Evolutionary conservation across 768 basidiomycete genomes (phyloP).

Genomic region (Boletus barrowsii): DNA sequence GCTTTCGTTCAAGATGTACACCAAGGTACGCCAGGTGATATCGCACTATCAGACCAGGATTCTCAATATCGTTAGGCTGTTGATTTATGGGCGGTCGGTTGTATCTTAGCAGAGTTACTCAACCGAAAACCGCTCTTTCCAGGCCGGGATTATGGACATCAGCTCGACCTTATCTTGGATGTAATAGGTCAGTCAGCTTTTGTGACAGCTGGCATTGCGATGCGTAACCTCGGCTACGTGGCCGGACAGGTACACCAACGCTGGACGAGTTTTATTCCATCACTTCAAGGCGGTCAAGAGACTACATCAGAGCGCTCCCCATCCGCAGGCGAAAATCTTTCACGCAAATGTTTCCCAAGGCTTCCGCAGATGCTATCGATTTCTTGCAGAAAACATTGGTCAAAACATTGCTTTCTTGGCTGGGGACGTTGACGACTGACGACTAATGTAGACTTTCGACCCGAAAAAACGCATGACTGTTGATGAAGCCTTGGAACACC

Average conservation of each 20-base stretch:
- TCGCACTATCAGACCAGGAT: slow-evolving; percentile 6
- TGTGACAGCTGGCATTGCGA: slow-evolving; percentile 3
- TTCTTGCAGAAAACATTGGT: slow-evolving; percentile 72
- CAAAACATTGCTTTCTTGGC: slow-evolving; percentile 19
- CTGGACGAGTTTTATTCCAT: slow-evolving; percentile 91
- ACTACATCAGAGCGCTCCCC: slow-evolving; percentile 84
- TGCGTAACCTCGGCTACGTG: slow-evolving; percentile 17
- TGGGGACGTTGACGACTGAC: slow-evolving; percentile 22
- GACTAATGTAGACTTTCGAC: slow-evolving; percentile 64
- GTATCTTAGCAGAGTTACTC: slow-evolving; percentile 79
- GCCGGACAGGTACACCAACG: slow-evolving; percentile 64
- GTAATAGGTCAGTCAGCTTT: slow-evolving; percentile 55
- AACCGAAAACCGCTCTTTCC: slow-evolving; percentile 83
- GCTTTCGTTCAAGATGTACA: slow-evolving; percentile 90
- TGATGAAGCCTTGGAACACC: slow-evolving; percentile 78
- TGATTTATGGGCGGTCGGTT: slow-evolving; percentile 74
- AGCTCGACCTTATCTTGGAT: slow-evolving; percentile 84
- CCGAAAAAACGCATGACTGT: slow-evolving; percentile 83
- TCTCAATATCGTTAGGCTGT: slow-evolving; percentile 43
- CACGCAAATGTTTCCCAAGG: slow-evolving; percentile 70
- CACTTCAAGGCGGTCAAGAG: slow-evolving; percentile 77
- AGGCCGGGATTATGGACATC: slow-evolving; percentile 83
- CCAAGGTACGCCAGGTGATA: slow-evolving; percentile 44
- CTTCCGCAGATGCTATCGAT: slow-evolving; percentile 68
- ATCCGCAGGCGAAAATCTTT: slow-evolving; percentile 77